Evolutionary conservation across 2,329 filamentous ascomycete species (phyloP), one percentile per base, ranked within the genome.

Genomic region (Alternaria rosae): DNA sequence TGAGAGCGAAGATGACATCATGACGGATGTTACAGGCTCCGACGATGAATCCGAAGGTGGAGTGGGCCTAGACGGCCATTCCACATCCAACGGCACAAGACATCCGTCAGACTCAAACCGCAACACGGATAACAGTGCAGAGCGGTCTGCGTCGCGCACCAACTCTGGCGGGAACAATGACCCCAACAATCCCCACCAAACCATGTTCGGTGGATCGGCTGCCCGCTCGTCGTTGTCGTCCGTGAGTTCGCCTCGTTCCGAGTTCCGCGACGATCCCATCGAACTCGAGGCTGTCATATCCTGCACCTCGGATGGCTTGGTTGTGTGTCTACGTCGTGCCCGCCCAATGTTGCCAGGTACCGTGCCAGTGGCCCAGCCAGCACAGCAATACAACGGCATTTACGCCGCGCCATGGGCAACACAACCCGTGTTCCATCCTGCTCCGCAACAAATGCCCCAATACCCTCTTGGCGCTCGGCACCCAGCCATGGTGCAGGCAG

Each of bases 231-330:
- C 67, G 51, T 62, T 35, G 71, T 82, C 70, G 11, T 75, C 73
- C 7, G 30, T 47, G 6, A 65, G 65, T 28, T 73, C 75, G 10
- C 69, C 75, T 11, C 67, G 56, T 13, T 75, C 74, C 0, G 70
- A 76, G 21, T 32, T 60, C 35, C 69, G 56, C 17, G 66, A 71
- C 17, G 80, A 79, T 13, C 83, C 85, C 1, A 84, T 93, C 54
- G 92, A 96, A 79, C 82, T 97, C 5, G 93, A 97, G 80, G 93
- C 92, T 3, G 92, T 97, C n/a, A 89, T 97, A 6, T 96, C 93
- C 0, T 97, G 93, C 79, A 93, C 92, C 3, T 96, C 93, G 0
- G 93, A 97, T 76, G 93, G 93, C 1, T 83, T 97, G 1, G 92
- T 96, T 3, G 92, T 96, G 8, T 89, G 94, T 52, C 82, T 96